phyloP scores from a whole-genome alignment of 148 eudicot species.

The Chenopodium quinoa region DNA sequence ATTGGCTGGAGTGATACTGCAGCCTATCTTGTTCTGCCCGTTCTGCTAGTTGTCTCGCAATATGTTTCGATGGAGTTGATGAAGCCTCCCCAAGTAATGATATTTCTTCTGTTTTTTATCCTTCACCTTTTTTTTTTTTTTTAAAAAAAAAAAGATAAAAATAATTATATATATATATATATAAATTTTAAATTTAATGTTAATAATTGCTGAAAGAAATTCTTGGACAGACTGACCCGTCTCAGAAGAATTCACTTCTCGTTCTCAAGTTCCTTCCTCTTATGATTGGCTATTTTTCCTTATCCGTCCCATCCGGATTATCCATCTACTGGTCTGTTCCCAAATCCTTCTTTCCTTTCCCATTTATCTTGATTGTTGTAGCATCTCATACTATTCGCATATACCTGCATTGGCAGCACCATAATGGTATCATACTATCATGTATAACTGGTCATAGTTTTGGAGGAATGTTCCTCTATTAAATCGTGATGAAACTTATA shows the following conservation, averaged over 20 bases:
- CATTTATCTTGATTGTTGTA: not conserved
- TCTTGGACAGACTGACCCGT: conserved; percentile 77
- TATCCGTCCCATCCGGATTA: conserved; percentile 97
- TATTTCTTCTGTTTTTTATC: not conserved
- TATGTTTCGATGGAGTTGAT: conserved; percentile 93
- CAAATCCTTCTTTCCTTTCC: conserved; percentile 11
- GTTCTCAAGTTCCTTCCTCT: conserved; percentile 92
- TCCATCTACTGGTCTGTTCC: conserved; percentile 85
- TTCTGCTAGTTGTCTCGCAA: conserved; percentile 87
- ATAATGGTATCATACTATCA: not conserved
- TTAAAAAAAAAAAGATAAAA: no score
- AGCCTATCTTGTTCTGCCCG: conserved; percentile 95
- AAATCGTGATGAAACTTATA: not conserved
- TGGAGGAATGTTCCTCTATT: not conserved
- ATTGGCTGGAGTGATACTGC: conserved; percentile 90
- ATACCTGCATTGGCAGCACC: not conserved
- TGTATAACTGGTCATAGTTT: not conserved
- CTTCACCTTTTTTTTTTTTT: conserved; percentile 14
- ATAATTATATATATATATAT: no score
- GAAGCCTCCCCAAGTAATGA: conserved; percentile 93
- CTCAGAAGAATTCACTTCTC: conserved; percentile 93
- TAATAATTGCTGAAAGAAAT: conserved; percentile 30
- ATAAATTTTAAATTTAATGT: no score
- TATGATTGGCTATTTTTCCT: conserved; percentile 97
- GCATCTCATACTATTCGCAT: not conserved